phyloP scores from a whole-genome alignment of 768 basidiomycete genomes.

The Mycena floridula region DNA sequence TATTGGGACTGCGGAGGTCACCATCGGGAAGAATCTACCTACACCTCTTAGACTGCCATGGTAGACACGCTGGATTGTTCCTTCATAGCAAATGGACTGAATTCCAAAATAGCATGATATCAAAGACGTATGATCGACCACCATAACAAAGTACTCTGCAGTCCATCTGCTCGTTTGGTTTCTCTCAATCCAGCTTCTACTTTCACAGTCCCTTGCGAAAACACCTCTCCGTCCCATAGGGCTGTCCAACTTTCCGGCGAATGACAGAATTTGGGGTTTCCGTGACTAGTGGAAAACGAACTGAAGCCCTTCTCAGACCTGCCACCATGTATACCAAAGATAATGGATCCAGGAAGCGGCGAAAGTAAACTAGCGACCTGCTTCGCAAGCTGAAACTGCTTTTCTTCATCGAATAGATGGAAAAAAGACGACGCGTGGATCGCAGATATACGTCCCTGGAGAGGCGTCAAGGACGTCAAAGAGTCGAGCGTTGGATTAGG shows the following conservation, averaged over 20 bases:
- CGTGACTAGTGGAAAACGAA: not conserved
- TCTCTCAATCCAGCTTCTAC: conserved; percentile 9
- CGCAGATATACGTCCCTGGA: conserved; percentile 32
- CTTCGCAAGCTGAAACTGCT: conserved; percentile 26
- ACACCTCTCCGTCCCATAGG: conserved; percentile 9
- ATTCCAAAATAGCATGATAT: too few species aligned
- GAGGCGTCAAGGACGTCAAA: conserved; percentile 28
- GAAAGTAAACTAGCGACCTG: conserved; percentile 25
- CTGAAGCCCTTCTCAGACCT: conserved; percentile 4
- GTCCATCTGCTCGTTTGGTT: not conserved
- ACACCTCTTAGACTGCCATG: conserved; percentile 35
- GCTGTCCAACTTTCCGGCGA: not conserved
- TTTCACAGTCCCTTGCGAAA: conserved; percentile 12
- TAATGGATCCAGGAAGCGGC: conserved; percentile 26
- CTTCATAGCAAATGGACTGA: too few species aligned
- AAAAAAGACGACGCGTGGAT: conserved; percentile 40
- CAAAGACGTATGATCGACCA: too few species aligned
- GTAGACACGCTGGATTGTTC: too few species aligned
- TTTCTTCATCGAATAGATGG: conserved; percentile 31
- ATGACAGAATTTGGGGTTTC: not conserved
- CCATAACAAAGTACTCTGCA: too few species aligned
- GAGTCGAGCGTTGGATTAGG: conserved; percentile 15
- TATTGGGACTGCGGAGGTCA: conserved; percentile 36
- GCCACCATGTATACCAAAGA: conserved; percentile 26
- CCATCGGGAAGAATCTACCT: conserved; percentile 32